Evolutionary conservation across 305 asterid species (phyloP).

Genomic region (Andrographis paniculata): DNA sequence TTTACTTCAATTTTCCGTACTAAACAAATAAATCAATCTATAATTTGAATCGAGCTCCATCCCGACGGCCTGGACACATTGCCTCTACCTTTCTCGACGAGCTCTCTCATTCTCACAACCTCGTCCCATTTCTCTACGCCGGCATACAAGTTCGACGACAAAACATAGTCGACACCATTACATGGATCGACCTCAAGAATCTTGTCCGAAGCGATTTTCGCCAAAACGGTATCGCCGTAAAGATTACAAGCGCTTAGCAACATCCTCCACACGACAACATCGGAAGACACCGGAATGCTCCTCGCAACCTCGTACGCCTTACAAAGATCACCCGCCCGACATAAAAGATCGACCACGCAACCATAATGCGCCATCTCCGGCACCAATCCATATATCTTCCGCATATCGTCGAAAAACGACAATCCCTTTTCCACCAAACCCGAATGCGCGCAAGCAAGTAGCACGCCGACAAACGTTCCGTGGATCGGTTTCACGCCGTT

Average conservation of each 20-base stretch:
- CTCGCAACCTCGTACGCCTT: slow-evolving; percentile 50
- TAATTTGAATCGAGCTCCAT: slow-evolving; percentile 55
- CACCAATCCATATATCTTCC: slow-evolving; percentile 36
- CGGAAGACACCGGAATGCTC: slow-evolving; percentile 41
- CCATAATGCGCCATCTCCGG: slow-evolving; percentile 73
- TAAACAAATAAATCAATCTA: too few species aligned
- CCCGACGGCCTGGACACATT: slow-evolving; percentile 48
- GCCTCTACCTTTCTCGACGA: slow-evolving; percentile 28
- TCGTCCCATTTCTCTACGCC: slow-evolving; percentile 58
- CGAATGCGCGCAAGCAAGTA: slow-evolving; percentile 62
- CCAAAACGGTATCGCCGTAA: slow-evolving; percentile 43
- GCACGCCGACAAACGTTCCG: slow-evolving; percentile 53
- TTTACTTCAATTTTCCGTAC: too few species aligned
- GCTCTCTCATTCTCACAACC: slow-evolving; percentile 40
- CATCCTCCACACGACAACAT: slow-evolving; percentile 60
- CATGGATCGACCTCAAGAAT: slow-evolving; percentile 54
- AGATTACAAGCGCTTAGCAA: slow-evolving; percentile 48
- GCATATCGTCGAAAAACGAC: slow-evolving; percentile 47
- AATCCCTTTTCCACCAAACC: slow-evolving; percentile 57
- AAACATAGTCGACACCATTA: slow-evolving; percentile 47
- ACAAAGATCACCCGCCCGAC: slow-evolving; percentile 46
- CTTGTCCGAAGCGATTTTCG: slow-evolving; percentile 43
- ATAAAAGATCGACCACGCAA: slow-evolving; percentile 57
- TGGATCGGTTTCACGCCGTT: slow-evolving; percentile 43
- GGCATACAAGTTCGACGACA: slow-evolving; percentile 47